Percentiles rank a stretch among this genome's conserved stretches.
These are phyloP conservation scores for Petunia hybrid DNA, from an alignment of 305 asterid species.

Conservation along the genomic window DNA sequence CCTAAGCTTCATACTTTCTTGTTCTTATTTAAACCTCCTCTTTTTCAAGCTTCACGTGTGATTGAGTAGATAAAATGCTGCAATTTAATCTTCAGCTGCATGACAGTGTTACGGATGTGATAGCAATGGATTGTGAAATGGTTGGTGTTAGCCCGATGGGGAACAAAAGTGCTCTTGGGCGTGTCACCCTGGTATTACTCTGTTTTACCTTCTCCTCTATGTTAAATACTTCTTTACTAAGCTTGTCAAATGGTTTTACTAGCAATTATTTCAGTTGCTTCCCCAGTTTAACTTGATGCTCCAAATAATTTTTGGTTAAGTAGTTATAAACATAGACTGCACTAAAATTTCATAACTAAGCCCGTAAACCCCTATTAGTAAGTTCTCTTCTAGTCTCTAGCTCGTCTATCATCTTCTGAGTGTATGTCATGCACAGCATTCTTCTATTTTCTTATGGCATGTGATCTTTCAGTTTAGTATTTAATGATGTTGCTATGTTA, in stretches of 20 bases:
- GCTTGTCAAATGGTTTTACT: neutral
- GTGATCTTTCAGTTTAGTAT: neutral
- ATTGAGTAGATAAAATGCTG: neutral
- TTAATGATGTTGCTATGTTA: neutral
- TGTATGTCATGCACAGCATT: neutral
- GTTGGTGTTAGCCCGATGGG: conserved; percentile 82
- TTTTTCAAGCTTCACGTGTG: conserved; percentile 4
- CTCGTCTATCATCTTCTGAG: neutral
- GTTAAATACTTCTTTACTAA: conserved; percentile 22
- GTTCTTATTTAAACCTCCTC: conserved; percentile 28
- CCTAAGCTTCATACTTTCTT: neutral
- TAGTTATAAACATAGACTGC: neutral
- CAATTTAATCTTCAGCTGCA: conserved; percentile 31
- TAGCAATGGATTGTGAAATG: conserved; percentile 99
- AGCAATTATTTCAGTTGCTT: conserved; percentile 24
- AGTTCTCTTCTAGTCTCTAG: conserved; percentile 14
- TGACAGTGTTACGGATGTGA: conserved; percentile 69
- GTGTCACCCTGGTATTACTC: conserved; percentile 80
- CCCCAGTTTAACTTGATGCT: conserved; percentile 19
- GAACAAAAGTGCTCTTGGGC: conserved; percentile 91
- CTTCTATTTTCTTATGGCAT: neutral
- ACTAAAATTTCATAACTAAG: neutral
- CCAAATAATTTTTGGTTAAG: neutral
- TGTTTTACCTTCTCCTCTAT: conserved; percentile 29
- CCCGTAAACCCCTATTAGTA: neutral